These are phyloP conservation scores for Nannochloropsis gaditana DNA, from an alignment of 108 stramenopile genomes.

Conservation along the genomic window DNA sequence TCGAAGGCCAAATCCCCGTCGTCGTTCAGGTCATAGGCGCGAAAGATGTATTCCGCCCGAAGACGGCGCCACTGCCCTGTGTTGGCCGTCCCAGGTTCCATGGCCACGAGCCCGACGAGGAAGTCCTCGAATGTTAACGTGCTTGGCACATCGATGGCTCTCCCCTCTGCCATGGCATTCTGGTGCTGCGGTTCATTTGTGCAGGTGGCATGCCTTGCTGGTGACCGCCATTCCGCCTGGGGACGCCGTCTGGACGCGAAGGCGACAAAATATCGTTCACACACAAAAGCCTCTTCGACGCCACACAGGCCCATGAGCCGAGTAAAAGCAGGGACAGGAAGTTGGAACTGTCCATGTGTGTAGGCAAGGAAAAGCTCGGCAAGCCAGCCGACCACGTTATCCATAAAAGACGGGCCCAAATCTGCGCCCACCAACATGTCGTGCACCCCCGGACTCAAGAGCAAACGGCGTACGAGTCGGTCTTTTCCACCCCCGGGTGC, in stretches of 20 bases:
- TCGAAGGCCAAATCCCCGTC: slow-evolving; percentile 11
- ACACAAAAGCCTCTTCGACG: neutral
- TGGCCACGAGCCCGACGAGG: neutral
- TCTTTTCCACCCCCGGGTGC: neutral
- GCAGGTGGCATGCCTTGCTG: too few relatives aligned
- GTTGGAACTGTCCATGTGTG: neutral
- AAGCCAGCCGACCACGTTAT: neutral
- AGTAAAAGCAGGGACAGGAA: neutral
- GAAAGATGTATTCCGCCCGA: neutral
- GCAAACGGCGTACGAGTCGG: neutral
- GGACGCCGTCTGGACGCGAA: neutral
- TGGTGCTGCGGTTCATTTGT: neutral
- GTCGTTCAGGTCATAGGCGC: neutral
- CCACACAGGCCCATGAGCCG: neutral
- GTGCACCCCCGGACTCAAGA: neutral
- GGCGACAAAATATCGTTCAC: neutral
- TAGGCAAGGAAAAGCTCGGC: neutral
- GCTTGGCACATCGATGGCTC: too few relatives aligned
- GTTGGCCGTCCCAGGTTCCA: neutral
- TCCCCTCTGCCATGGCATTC: neutral
- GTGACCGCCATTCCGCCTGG: neutral
- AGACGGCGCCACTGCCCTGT: neutral
- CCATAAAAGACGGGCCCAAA: neutral
- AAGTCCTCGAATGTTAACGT: neutral
- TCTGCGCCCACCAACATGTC: neutral